phyloP scores from a whole-genome alignment of 495 filamentous ascomycete genomes.

The Monascus purpureus region DNA sequence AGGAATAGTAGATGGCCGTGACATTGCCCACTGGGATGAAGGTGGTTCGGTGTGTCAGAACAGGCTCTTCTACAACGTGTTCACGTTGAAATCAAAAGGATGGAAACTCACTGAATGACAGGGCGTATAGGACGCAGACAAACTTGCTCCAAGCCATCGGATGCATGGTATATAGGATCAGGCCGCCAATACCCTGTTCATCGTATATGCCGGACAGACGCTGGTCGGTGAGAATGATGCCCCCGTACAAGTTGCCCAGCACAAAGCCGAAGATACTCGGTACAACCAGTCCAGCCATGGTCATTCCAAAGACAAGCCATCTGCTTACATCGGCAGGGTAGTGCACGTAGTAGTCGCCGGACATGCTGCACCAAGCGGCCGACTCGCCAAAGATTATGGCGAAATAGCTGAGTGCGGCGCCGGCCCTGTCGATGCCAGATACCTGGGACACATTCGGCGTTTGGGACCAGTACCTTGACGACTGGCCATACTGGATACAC shows the following conservation, averaged over 20 bases:
- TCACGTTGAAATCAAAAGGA: not conserved
- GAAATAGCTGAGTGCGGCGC: constrained; percentile 5
- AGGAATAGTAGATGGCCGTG: constrained; percentile 16
- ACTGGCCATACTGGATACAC: constrained; percentile 6
- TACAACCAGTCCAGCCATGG: no score
- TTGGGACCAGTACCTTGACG: constrained; percentile 3
- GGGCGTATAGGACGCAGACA: constrained; percentile 2
- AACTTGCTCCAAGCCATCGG: constrained; percentile 5
- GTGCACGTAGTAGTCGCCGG: constrained; percentile 5
- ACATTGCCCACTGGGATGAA: constrained; percentile 11
- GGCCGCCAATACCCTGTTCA: no score
- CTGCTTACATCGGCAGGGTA: no score
- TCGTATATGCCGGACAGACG: no score
- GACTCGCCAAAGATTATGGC: constrained; percentile 4
- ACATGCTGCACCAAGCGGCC: constrained; percentile 4
- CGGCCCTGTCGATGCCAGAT: constrained; percentile 2
- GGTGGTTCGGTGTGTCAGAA: no score
- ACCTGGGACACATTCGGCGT: not conserved
- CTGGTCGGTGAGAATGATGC: no score
- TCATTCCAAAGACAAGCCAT: no score
- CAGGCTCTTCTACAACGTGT: no score
- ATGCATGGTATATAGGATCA: no score
- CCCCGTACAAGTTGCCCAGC: no score
- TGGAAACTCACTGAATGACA: constrained; percentile 3
- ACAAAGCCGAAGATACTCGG: no score